Evolutionary conservation across 2,329 filamentous ascomycete genomes (phyloP), one percentile per base, ranked within the genome.

Genomic region (Alternaria rosae): DNA sequence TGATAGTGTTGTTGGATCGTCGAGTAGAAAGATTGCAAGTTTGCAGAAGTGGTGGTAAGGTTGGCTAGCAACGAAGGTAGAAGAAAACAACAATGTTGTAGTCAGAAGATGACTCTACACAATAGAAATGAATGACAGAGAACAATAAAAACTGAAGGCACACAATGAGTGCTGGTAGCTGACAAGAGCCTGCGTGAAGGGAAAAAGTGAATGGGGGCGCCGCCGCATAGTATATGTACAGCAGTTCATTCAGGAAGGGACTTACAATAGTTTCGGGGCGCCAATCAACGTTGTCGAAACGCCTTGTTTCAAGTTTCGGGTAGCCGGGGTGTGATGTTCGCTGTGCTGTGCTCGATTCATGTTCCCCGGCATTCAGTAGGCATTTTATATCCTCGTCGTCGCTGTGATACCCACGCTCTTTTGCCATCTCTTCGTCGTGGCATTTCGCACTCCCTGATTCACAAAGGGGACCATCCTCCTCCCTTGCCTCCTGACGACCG

Each of bases 251-350:
- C 53, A 62, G 57, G 55, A 62, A 66, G 64, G 54, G 41, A 78
- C 76, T 75, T 65, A 78, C 76, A 69, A 65, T 70, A 69, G 66
- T 57, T 64, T 64, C 54, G 66, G 59, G 53, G 62, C 68, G 70
- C 74, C 73, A 76, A 75, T 76, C 64, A 68, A 54, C 63, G 68
- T 71, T 71, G 66, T 61, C 62, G 65, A 68, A 67, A 57, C 66
- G 68, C 67, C 71, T 66, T 77, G 77, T 79, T 79, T 79, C 77
- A 78, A 66, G 72, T 74, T 75, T 70, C 45, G 66, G 67, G 64
- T 75, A 64, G 69, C 62, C 66, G 62, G 65, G 57, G 67, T 68
- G 62, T 65, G 63, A 62, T 72, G 68, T 69, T 76, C 65, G 73
- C 65, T 76, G 64, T 74, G 66, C 56, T 67, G 61, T 69, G 57